These are phyloP conservation scores for Ophiocordyceps camponoti-floridani DNA, from an alignment of 2,329 filamentous ascomycete genomes.

Conservation along the genomic window DNA sequence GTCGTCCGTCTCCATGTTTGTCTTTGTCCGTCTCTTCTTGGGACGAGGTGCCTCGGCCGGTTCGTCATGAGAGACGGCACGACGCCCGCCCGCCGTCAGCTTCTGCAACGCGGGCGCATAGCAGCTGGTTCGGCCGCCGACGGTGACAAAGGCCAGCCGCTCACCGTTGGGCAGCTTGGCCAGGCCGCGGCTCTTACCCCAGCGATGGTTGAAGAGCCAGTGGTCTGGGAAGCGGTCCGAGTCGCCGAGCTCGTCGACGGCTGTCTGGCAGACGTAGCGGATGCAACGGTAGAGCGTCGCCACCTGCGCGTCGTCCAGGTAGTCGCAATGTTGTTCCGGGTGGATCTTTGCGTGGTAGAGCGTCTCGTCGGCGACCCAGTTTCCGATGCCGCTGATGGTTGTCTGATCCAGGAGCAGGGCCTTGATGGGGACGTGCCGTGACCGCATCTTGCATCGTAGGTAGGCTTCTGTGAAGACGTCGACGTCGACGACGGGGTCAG, in stretches of 20 bases:
- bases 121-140: slow-evolving; percentile 82
- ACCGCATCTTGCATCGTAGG: slow-evolving; percentile 50
- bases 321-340: slow-evolving; percentile 83
- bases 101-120: slow-evolving; percentile 75
- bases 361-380: slow-evolving; percentile 94
- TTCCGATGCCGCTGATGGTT: slow-evolving; percentile 82
- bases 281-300: slow-evolving; percentile 54
- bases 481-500: slow-evolving; percentile 75
- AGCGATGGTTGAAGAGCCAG: slow-evolving; percentile 79
- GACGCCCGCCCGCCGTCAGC: slow-evolving; percentile 39
- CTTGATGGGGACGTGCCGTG: slow-evolving; percentile 75
- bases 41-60: slow-evolving; percentile 7
- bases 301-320: slow-evolving; percentile 56
- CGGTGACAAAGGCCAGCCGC: slow-evolving; percentile 70
- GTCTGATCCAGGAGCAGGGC: slow-evolving; percentile 75
- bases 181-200: slow-evolving; percentile 66
- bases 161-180: slow-evolving; percentile 64
- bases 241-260: slow-evolving; percentile 63
- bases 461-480: slow-evolving; percentile 62
- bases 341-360: slow-evolving; percentile 79
- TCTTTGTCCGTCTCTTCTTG: slow-evolving; percentile 9
- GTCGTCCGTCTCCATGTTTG: neutral
- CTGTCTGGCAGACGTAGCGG: slow-evolving; percentile 60
- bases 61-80: slow-evolving; percentile 12
- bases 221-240: slow-evolving; percentile 68